Evolutionary conservation across 106 monocot species (phyloP).

Genomic region (Xerophyta viscosa): DNA sequence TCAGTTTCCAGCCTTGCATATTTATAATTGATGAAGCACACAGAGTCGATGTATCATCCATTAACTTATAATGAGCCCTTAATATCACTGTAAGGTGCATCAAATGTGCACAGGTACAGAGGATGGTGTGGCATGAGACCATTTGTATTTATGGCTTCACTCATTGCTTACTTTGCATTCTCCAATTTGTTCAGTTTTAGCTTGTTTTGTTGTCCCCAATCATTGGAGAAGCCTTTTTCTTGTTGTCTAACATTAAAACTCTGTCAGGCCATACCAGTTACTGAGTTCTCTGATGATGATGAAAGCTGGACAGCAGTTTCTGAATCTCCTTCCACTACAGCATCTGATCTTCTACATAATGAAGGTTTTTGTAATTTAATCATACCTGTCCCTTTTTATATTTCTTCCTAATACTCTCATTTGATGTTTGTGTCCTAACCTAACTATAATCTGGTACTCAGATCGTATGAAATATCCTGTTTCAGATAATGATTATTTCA

Average conservation of each 20-base stretch:
- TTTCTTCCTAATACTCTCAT: no score
- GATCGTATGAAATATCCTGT: conserved; percentile 11
- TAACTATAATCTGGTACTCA: conserved; percentile 7
- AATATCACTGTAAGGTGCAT: no score
- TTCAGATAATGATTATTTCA: conserved; percentile 11
- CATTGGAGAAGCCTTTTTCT: no score
- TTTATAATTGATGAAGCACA: background rate
- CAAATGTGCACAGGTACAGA: no score
- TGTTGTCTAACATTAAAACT: conserved; percentile 3
- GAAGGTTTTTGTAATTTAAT: conserved; percentile 12
- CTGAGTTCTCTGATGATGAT: conserved; percentile 37
- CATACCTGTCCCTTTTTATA: conserved; percentile 6
- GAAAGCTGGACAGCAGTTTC: conserved; percentile 19
- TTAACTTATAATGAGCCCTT: no score
- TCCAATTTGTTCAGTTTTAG: no score
- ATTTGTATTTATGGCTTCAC: background rate
- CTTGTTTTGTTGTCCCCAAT: no score
- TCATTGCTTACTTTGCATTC: background rate
- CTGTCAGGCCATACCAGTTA: conserved; percentile 20
- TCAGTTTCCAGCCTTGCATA: background rate
- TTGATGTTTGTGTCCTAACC: background rate
- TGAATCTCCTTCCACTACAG: conserved; percentile 15
- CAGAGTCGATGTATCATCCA: background rate
- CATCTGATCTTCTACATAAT: conserved; percentile 26
- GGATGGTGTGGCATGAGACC: no score